Percentiles rank a stretch among this genome's conserved stretches.
These are phyloP conservation scores for Colletotrichum scovillei DNA, from an alignment of 2,329 filamentous ascomycete genomes.

Conservation along the genomic window DNA sequence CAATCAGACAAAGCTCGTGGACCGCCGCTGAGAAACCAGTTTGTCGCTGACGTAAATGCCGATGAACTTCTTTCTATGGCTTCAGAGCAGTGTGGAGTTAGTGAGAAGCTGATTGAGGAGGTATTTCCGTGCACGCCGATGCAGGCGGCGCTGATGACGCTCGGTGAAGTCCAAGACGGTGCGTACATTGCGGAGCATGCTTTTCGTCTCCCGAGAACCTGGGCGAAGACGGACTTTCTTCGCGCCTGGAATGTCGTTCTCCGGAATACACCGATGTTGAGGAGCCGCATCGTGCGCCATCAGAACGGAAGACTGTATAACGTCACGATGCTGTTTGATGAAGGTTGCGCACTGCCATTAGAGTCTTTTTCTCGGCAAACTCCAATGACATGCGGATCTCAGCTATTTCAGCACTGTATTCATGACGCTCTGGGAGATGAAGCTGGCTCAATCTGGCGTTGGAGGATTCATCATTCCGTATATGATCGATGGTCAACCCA, in stretches of 20 bases:
- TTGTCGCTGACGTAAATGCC: background rate
- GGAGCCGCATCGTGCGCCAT: conserved; percentile 8
- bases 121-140: conserved; percentile 6
- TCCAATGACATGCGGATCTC: conserved; percentile 4
- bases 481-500: conserved; percentile 9
- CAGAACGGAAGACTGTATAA: conserved; percentile 4
- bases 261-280: background rate
- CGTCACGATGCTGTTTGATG: conserved; percentile 1
- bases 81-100: conserved; percentile 1
- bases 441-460: conserved; percentile 4
- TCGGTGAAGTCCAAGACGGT: conserved; percentile 15
- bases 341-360: background rate
- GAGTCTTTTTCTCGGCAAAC: conserved; percentile 2
- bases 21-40: background rate
- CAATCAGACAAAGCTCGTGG: background rate
- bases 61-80: background rate
- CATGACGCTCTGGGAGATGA: background rate
- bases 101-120: conserved; percentile 10
- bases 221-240: conserved; percentile 8
- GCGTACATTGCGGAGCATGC: conserved; percentile 9
- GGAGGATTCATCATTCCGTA: conserved; percentile 6
- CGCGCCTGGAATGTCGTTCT: background rate
- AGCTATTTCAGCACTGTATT: background rate
- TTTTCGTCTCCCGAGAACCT: conserved; percentile 3
- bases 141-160: conserved; percentile 12